Percentiles rank a stretch among this genome's conserved stretches.
Evolutionary conservation across 2,329 filamentous ascomycete genomes (phyloP).

Genomic region (Torrubiellomyces zombiae): DNA sequence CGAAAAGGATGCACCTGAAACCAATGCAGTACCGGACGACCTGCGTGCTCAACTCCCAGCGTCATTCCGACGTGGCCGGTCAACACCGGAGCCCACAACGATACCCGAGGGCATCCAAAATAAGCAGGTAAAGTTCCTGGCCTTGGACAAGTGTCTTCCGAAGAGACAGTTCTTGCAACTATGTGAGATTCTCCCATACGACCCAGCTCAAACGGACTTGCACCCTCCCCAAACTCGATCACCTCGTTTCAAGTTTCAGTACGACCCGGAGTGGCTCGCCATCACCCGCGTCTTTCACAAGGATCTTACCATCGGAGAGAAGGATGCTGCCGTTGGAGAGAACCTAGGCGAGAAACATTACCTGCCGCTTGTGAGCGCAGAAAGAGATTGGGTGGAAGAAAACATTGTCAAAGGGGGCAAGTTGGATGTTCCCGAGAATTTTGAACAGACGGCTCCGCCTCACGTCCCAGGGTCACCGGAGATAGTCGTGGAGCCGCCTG

Average conservation of each 20-base stretch:
- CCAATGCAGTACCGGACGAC: slow-evolving; percentile 36
- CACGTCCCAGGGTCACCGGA: slow-evolving; percentile 43
- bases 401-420: slow-evolving; percentile 47
- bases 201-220: slow-evolving; percentile 11
- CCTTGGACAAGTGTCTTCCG: slow-evolving; percentile 79
- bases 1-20: slow-evolving; percentile 3
- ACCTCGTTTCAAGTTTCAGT: slow-evolving; percentile 45
- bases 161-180: slow-evolving; percentile 71
- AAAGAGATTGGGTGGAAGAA: slow-evolving; percentile 66
- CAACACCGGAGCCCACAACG: slow-evolving; percentile 42
- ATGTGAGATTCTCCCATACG: slow-evolving; percentile 39
- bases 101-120: slow-evolving; percentile 62
- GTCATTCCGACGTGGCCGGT: slow-evolving; percentile 39
- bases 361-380: slow-evolving; percentile 45
- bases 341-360: slow-evolving; percentile 58
- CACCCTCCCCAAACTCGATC: slow-evolving; percentile 7
- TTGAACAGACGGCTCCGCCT: slow-evolving; percentile 56
- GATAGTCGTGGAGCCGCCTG: slow-evolving; percentile 44
- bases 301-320: slow-evolving; percentile 47
- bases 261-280: slow-evolving; percentile 90
- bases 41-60: slow-evolving; percentile 61
- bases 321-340: slow-evolving; percentile 30
- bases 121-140: slow-evolving; percentile 65
- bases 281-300: slow-evolving; percentile 70
- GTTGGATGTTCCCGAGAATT: slow-evolving; percentile 62